phyloP scores from a whole-genome alignment of 192 early-diverging fungal genomes.

The Backusella westeae region DNA sequence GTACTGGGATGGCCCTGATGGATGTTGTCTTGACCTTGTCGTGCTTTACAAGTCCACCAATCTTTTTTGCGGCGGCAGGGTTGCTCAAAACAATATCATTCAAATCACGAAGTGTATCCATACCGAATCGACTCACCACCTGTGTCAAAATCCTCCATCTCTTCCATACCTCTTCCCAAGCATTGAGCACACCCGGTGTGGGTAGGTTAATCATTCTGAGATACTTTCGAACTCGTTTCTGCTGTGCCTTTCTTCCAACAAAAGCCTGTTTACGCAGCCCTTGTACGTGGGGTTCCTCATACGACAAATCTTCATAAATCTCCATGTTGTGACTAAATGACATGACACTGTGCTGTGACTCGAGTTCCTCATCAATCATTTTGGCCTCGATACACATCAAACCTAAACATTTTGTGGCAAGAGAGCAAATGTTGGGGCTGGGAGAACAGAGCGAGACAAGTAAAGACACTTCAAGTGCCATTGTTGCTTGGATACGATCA shows the following conservation, averaged over 20 bases:
- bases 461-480: constrained; percentile 66
- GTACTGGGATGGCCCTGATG: not conserved
- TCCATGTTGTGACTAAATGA: constrained; percentile 27
- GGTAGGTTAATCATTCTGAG: constrained; percentile 58
- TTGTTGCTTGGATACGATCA: constrained; percentile 57
- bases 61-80: not conserved
- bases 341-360: not conserved
- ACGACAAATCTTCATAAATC: constrained; percentile 61
- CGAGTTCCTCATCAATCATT: constrained; percentile 47
- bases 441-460: constrained; percentile 68
- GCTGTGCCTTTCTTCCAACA: constrained; percentile 63
- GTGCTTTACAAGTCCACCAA: constrained; percentile 4
- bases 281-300: constrained; percentile 50
- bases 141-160: constrained; percentile 63
- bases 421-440: constrained; percentile 55
- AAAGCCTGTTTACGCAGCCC: constrained; percentile 16
- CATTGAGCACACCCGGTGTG: constrained; percentile 67
- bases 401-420: constrained; percentile 59
- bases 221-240: constrained; percentile 67
- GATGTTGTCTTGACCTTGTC: not conserved
- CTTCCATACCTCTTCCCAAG: constrained; percentile 79
- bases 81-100: not conserved
- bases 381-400: constrained; percentile 65
- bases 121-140: not conserved
- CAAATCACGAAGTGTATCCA: constrained; percentile 8